Percentiles rank a stretch among this genome's conserved stretches.
phyloP scores from a whole-genome alignment of 2,329 filamentous ascomycete genomes.

The Paecilomyces sp. region DNA sequence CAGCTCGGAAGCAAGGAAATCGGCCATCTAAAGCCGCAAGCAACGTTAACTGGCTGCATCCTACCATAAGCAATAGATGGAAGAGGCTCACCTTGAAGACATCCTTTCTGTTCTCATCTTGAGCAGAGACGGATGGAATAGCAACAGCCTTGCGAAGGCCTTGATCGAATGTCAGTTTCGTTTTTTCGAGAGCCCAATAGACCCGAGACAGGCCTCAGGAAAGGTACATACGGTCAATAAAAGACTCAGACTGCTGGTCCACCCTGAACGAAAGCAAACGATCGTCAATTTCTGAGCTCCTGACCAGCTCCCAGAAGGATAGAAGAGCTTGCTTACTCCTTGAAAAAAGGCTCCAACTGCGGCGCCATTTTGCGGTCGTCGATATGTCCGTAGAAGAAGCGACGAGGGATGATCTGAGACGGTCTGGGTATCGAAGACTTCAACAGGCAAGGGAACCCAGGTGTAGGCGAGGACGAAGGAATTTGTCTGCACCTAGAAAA shows the following conservation, averaged over 20 bases:
- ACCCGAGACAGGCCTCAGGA: background rate
- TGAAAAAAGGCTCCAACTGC: constrained; percentile 85
- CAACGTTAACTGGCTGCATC: background rate
- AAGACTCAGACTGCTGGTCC: constrained; percentile 67
- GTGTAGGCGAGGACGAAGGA: background rate
- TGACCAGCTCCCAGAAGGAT: background rate
- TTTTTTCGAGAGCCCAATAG: constrained; percentile 4
- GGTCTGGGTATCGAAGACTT: background rate
- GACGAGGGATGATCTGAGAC: constrained; percentile 10
- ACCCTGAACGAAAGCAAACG: constrained; percentile 41
- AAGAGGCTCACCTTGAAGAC: constrained; percentile 63
- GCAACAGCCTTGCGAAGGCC: constrained; percentile 80
- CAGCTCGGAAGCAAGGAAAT: constrained; percentile 80
- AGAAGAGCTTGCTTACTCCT: constrained; percentile 48
- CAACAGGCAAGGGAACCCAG: background rate
- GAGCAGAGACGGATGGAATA: constrained; percentile 91
- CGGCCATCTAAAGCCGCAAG: constrained; percentile 60
- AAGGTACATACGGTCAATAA: constrained; percentile 64
- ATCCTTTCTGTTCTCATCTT: constrained; percentile 80
- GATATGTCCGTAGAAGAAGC: constrained; percentile 39
- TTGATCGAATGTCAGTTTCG: constrained; percentile 14
- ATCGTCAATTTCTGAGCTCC: constrained; percentile 1
- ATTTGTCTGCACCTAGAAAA: background rate
- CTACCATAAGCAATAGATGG: background rate
- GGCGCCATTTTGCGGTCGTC: constrained; percentile 68